Conservation (phyloP, 352 stramenopile genomes). For the Phytophthora capsici region DNA sequence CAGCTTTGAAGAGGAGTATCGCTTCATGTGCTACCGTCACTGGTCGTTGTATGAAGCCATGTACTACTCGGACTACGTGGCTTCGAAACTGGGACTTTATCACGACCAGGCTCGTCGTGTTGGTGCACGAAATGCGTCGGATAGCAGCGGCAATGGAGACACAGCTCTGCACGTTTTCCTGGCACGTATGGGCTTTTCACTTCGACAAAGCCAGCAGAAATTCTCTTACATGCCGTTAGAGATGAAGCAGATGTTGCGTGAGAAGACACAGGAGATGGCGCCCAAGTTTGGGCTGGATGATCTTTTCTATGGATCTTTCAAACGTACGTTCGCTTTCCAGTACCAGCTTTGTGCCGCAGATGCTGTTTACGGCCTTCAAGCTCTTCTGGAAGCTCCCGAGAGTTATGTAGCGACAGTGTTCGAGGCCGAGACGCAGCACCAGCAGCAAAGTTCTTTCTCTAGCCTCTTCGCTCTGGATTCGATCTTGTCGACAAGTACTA, state of each 20-base stretch:
- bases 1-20: conserved; percentile 92
- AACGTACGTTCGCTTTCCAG: conserved; percentile 94
- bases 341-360: conserved; percentile 96
- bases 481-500: conserved; percentile 20
- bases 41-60: conserved; percentile 96
- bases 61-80: conserved; percentile 96
- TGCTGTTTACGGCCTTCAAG: conserved; percentile 94
- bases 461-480: conserved; percentile 47
- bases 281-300: conserved; percentile 96
- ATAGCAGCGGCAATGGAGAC: conserved; percentile 46
- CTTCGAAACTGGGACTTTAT: conserved; percentile 87
- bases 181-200: conserved; percentile 97
- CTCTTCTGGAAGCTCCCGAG: conserved; percentile 92
- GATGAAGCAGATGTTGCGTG: conserved; percentile 92
- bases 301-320: conserved; percentile 97
- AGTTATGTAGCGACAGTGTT: conserved; percentile 73
- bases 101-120: conserved; percentile 69
- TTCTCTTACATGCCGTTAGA: conserved; percentile 95
- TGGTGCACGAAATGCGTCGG: conserved; percentile 62
- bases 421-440: conserved; percentile 63
- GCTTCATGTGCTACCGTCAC: conserved; percentile 97
- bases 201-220: conserved; percentile 96
- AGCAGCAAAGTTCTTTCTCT: conserved; percentile 51
- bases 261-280: conserved; percentile 92
- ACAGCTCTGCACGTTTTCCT: conserved; percentile 93